Conservation (phyloP, 2,329 filamentous ascomycete species). For the Venturia pyrina region DNA sequence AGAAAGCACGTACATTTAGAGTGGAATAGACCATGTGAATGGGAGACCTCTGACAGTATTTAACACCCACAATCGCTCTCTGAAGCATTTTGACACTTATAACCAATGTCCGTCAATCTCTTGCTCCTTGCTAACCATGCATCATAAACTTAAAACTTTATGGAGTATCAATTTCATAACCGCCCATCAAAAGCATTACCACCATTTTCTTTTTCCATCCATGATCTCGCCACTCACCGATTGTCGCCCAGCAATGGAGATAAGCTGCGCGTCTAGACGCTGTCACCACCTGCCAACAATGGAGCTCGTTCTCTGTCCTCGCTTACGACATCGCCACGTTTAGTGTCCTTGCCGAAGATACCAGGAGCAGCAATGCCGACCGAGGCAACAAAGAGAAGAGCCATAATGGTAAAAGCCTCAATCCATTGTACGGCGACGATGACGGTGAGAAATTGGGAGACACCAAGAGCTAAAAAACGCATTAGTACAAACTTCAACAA, state of each 20-base stretch:
- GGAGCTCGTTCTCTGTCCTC: slow-evolving; percentile 45
- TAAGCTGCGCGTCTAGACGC: background rate
- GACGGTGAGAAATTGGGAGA: slow-evolving; percentile 65
- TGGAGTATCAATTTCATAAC: slow-evolving; percentile 2
- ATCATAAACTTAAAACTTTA: background rate
- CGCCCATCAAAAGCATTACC: background rate
- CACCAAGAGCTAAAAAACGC: slow-evolving; percentile 48
- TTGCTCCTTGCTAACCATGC: background rate
- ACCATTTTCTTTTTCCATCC: background rate
- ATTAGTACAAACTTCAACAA: slow-evolving; percentile 6
- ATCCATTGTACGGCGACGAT: slow-evolving; percentile 81
- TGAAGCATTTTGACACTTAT: background rate
- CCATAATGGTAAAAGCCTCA: slow-evolving; percentile 79
- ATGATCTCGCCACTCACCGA: background rate
- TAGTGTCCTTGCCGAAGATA: slow-evolving; percentile 49
- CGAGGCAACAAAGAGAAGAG: slow-evolving; percentile 59
- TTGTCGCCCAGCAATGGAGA: background rate
- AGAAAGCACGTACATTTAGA: no score
- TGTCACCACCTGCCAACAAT: slow-evolving; percentile 26
- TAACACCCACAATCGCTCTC: background rate
- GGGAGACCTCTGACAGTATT: background rate
- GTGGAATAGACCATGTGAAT: no score
- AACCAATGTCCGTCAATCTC: background rate
- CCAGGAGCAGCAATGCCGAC: slow-evolving; percentile 54
- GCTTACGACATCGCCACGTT: slow-evolving; percentile 31